These are phyloP conservation scores for Caloboletus inedulis DNA, from an alignment of 1,284 basidiomycete species.

Conservation along the genomic window DNA sequence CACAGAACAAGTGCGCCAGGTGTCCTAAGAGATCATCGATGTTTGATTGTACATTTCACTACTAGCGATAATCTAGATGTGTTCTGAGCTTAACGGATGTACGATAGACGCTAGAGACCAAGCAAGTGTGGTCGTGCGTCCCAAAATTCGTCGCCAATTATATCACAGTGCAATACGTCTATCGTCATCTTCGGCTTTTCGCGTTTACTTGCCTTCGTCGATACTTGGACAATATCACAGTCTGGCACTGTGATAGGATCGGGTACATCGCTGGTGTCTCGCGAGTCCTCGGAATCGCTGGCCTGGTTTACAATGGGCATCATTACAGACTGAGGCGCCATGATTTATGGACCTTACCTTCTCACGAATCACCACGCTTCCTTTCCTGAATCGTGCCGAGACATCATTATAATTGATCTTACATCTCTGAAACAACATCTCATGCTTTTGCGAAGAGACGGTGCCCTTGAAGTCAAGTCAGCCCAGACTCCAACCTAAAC, in stretches of 20 bases:
- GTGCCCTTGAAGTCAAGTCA: conserved; percentile 63
- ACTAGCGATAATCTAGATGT: not conserved
- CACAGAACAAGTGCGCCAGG: not conserved
- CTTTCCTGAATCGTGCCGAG: conserved; percentile 77
- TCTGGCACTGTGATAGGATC: not conserved
- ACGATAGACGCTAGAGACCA: conserved; percentile 22
- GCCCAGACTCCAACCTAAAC: not conserved
- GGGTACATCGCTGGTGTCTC: not conserved
- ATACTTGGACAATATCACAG: not conserved
- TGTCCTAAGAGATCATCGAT: not conserved
- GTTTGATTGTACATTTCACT: not conserved
- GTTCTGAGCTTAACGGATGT: not conserved
- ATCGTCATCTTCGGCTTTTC: conserved; percentile 41
- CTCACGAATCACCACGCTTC: conserved; percentile 78
- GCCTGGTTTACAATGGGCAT: not conserved
- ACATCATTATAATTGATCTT: conserved; percentile 86
- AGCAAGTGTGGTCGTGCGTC: conserved; percentile 47
- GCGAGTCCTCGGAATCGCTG: conserved; percentile 2
- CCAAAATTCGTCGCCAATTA: conserved; percentile 86
- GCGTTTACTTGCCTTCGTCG: conserved; percentile 33
- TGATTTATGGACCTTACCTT: conserved; percentile 16
- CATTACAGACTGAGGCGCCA: not conserved
- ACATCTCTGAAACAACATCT: conserved; percentile 82
- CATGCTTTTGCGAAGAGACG: conserved; percentile 85
- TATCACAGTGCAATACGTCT: conserved; percentile 73